A percentile compares a stretch with the other conserved stretches of the same genome.
These are phyloP conservation scores for Arthrobotrys entomopaga DNA, from an alignment of 2,329 filamentous ascomycete species.

Conservation along the genomic window DNA sequence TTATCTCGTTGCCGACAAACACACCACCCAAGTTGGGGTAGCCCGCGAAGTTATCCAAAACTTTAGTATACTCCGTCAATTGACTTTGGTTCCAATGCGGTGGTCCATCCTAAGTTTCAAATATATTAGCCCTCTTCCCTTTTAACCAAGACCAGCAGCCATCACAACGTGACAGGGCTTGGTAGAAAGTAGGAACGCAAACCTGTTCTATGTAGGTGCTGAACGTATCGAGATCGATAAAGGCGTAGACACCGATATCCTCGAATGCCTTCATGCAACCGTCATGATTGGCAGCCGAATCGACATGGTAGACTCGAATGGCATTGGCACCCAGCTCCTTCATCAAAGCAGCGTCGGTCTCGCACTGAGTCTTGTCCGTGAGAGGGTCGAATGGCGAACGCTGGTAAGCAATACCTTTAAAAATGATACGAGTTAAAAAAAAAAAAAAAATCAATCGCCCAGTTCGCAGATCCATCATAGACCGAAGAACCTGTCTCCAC, in stretches of 20 bases:
- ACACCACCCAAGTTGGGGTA: constrained; percentile 85
- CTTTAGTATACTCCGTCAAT: constrained; percentile 73
- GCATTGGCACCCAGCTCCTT: constrained; percentile 81
- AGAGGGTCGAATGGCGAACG: constrained; percentile 76
- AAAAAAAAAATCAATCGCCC: background rate
- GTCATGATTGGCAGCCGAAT: constrained; percentile 75
- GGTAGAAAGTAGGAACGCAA: constrained; percentile 58
- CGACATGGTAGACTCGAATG: constrained; percentile 89
- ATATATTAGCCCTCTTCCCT: background rate
- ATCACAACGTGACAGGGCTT: no score
- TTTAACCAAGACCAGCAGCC: background rate
- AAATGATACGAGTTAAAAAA: background rate
- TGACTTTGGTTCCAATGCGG: constrained; percentile 78
- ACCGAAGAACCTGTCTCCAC: no score
- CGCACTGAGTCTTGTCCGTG: constrained; percentile 78
- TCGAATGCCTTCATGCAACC: constrained; percentile 84
- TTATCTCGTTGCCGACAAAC: constrained; percentile 89
- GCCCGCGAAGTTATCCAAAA: constrained; percentile 79
- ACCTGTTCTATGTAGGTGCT: constrained; percentile 74
- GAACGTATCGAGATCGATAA: constrained; percentile 84
- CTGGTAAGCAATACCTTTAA: constrained; percentile 77
- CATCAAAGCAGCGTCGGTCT: constrained; percentile 80
- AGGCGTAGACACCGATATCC: constrained; percentile 82
- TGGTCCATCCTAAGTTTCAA: constrained; percentile 63
- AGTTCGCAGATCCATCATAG: no score